phyloP scores from a whole-genome alignment of 2,329 filamentous ascomycete genomes.

The Cercospora beticola region DNA sequence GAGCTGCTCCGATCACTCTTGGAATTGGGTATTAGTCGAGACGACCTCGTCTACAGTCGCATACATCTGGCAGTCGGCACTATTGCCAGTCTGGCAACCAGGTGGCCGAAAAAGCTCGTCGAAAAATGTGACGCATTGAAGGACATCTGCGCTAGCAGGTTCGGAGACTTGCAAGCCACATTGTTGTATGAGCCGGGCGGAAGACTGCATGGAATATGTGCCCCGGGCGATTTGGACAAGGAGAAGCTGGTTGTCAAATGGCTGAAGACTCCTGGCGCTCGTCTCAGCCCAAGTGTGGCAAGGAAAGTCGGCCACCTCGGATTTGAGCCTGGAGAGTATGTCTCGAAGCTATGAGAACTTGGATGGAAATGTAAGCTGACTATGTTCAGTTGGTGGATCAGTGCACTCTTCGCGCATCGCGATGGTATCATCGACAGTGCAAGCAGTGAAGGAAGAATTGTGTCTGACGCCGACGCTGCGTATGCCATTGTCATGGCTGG shows the following conservation, averaged over 20 bases:
- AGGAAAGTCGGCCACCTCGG: conserved; percentile 44
- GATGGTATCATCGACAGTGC: conserved; percentile 50
- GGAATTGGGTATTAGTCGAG: conserved; percentile 34
- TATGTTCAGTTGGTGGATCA: conserved; percentile 51
- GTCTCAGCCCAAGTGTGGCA: conserved; percentile 36
- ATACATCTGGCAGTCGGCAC: conserved; percentile 49
- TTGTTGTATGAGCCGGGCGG: conserved; percentile 47
- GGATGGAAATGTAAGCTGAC: not conserved
- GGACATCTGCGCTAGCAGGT: conserved; percentile 40
- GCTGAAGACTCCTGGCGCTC: conserved; percentile 36
- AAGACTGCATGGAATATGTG: conserved; percentile 45
- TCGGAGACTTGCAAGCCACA: conserved; percentile 40
- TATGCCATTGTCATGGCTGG: conserved; percentile 49
- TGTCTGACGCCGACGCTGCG: conserved; percentile 43
- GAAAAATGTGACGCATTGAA: conserved; percentile 48
- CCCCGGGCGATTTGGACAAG: conserved; percentile 40
- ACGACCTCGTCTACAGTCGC: conserved; percentile 44
- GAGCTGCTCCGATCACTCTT: conserved; percentile 41
- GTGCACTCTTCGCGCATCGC: conserved; percentile 47
- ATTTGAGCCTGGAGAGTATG: conserved; percentile 48
- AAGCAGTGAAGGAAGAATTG: conserved; percentile 45
- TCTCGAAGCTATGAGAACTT: not conserved
- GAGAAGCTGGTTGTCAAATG: conserved; percentile 39
- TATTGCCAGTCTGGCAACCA: conserved; percentile 46
- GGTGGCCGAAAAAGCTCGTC: conserved; percentile 48